Evolutionary conservation across 805 yeast genomes (phyloP).

Genomic region (Lipomyces oligophaga): DNA sequence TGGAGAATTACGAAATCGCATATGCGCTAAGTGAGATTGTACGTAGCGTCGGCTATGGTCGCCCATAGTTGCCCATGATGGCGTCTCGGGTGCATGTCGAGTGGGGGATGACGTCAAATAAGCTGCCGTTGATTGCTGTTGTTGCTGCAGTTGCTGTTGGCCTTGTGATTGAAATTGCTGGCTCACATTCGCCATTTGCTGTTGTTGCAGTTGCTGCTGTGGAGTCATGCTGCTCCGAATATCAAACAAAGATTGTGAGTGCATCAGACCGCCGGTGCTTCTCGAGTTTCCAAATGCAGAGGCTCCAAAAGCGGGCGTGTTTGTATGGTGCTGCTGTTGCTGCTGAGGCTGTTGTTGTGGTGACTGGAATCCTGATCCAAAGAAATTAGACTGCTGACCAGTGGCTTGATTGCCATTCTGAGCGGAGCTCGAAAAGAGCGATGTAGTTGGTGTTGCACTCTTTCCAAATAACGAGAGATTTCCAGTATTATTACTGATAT

Average conservation of each 20-base stretch:
- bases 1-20: constrained; percentile 14
- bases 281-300: constrained; percentile 3
- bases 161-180: constrained; percentile 17
- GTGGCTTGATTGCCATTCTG: too few species aligned
- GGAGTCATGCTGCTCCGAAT: constrained; percentile 24
- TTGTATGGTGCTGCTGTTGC: constrained; percentile 3
- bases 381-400: background rate
- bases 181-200: too few species aligned
- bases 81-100: constrained; percentile 17
- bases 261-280: constrained; percentile 8
- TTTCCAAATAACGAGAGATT: too few species aligned
- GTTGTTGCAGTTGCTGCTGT: constrained; percentile 28
- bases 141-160: constrained; percentile 19
- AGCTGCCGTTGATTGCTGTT: constrained; percentile 11
- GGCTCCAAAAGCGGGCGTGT: background rate
- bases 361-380: too few species aligned
- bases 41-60: constrained; percentile 13
- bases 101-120: constrained; percentile 14
- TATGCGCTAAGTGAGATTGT: constrained; percentile 24
- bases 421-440: too few species aligned
- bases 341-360: constrained; percentile 9
- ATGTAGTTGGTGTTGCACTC: too few species aligned
- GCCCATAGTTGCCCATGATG: constrained; percentile 13
- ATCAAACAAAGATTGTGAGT: constrained; percentile 23
- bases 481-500: too few species aligned